Conservation (phyloP, 1,139 yeast genomes). For the Tardiomyces depauwii region DNA sequence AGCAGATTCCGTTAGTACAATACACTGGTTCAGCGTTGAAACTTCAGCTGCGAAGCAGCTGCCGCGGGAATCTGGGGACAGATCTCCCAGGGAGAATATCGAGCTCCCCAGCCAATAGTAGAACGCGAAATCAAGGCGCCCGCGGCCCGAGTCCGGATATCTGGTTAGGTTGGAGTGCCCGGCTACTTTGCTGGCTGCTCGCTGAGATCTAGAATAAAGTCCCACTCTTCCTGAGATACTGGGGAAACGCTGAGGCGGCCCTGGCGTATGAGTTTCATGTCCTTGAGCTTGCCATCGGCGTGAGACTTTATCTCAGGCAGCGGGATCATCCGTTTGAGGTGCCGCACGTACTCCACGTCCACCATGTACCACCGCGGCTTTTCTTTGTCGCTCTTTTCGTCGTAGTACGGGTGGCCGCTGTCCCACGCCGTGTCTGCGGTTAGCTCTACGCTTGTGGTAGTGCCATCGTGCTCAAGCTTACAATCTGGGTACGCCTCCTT, state of each 20-base stretch:
- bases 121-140: too few relatives aligned
- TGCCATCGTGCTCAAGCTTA: too few relatives aligned
- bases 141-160: too few relatives aligned
- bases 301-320: conserved; percentile 26
- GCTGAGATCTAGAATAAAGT: conserved; percentile 26
- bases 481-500: conserved; percentile 32
- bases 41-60: too few relatives aligned
- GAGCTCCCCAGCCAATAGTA: too few relatives aligned
- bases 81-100: too few relatives aligned
- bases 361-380: conserved; percentile 46
- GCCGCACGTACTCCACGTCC: conserved; percentile 33
- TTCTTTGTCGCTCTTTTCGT: conserved; percentile 31
- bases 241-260: conserved; percentile 40
- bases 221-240: conserved; percentile 33
- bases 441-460: too few relatives aligned
- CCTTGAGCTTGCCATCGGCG: conserved; percentile 20
- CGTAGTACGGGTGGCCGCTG: conserved; percentile 33
- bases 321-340: conserved; percentile 31
- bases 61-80: too few relatives aligned
- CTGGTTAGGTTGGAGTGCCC: too few relatives aligned
- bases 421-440: conserved; percentile 26
- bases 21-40: too few relatives aligned
- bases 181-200: conserved; percentile 1
- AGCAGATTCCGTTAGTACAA: too few relatives aligned
- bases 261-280: conserved; percentile 35